phyloP scores from a whole-genome alignment of 2,329 filamentous ascomycete species.

The Calonectria fujianensis region DNA sequence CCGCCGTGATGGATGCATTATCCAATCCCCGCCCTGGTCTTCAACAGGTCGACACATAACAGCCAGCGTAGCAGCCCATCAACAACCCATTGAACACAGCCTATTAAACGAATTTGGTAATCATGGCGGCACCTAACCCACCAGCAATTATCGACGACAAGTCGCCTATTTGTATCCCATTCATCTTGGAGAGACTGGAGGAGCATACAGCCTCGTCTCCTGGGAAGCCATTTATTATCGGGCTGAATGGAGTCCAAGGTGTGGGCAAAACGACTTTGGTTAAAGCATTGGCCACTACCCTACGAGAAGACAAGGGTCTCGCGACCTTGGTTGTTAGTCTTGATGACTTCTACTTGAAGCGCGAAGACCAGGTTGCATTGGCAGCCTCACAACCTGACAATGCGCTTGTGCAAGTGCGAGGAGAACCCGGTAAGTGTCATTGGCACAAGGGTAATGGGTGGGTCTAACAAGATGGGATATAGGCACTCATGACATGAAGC shows the following conservation, averaged over 20 bases:
- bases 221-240: slow-evolving; percentile 4
- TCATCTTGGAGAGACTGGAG: slow-evolving; percentile 6
- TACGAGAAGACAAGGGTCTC: neutral
- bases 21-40: slow-evolving; percentile 9
- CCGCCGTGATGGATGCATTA: slow-evolving; percentile 11
- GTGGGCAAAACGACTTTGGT: slow-evolving; percentile 8
- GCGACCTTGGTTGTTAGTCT: slow-evolving; percentile 16
- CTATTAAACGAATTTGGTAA: neutral
- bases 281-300: slow-evolving; percentile 10
- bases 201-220: neutral
- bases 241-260: slow-evolving; percentile 6
- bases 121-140: neutral
- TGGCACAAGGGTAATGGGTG: neutral
- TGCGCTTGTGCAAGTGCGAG: slow-evolving; percentile 17
- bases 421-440: slow-evolving; percentile 10
- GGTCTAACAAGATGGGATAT: neutral
- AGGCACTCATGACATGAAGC: slow-evolving; percentile 23
- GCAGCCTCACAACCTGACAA: slow-evolving; percentile 14
- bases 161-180: slow-evolving; percentile 15
- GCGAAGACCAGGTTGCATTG: slow-evolving; percentile 5
- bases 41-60: neutral
- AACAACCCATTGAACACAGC: neutral
- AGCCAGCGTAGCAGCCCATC: neutral
- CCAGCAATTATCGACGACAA: slow-evolving; percentile 21
- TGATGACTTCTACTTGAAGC: slow-evolving; percentile 21